Percentiles rank a stretch among this genome's conserved stretches.
These are phyloP conservation scores for Irpex lacteus DNA, from an alignment of 1,284 basidiomycete genomes.

Conservation along the genomic window DNA sequence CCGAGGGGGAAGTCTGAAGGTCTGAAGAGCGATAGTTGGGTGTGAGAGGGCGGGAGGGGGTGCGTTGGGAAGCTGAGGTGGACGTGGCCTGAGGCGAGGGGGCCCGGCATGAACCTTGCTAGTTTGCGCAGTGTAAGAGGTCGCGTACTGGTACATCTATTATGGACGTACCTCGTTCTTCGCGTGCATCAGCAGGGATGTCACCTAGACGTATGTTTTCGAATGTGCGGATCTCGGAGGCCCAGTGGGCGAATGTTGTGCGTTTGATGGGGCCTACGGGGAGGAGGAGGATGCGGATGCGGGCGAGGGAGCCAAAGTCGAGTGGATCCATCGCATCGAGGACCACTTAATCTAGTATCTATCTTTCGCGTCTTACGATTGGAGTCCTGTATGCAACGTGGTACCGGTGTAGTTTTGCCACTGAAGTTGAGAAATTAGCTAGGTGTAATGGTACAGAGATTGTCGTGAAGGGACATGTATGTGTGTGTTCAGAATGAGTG, in stretches of 20 bases:
- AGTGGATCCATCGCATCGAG: slow-evolving; percentile 59
- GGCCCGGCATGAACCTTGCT: slow-evolving; percentile 83
- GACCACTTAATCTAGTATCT: neutral
- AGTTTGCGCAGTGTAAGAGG: slow-evolving; percentile 5
- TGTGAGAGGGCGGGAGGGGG: slow-evolving; percentile 59
- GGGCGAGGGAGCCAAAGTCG: slow-evolving; percentile 76
- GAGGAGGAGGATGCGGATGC: slow-evolving; percentile 72
- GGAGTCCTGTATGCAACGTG: too few species aligned
- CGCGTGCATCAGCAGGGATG: slow-evolving; percentile 73
- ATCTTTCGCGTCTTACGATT: neutral
- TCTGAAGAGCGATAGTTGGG: slow-evolving; percentile 62
- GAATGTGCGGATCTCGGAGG: slow-evolving; percentile 66
- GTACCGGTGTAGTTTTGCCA: too few species aligned
- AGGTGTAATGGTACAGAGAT: neutral
- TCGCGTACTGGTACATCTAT: too few species aligned
- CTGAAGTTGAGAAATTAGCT: neutral
- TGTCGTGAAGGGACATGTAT: neutral
- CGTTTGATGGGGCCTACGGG: slow-evolving; percentile 73
- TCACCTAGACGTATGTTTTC: slow-evolving; percentile 73
- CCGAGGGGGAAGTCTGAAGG: slow-evolving; percentile 79
- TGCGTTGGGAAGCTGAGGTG: slow-evolving; percentile 72
- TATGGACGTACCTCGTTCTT: slow-evolving; percentile 83
- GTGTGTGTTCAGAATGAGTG: neutral
- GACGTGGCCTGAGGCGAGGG: slow-evolving; percentile 69
- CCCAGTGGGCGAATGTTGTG: slow-evolving; percentile 64